Evolutionary conservation across 176 grass and related monocot genomes (phyloP).

Genomic region (Tillandsia fasciculata): DNA sequence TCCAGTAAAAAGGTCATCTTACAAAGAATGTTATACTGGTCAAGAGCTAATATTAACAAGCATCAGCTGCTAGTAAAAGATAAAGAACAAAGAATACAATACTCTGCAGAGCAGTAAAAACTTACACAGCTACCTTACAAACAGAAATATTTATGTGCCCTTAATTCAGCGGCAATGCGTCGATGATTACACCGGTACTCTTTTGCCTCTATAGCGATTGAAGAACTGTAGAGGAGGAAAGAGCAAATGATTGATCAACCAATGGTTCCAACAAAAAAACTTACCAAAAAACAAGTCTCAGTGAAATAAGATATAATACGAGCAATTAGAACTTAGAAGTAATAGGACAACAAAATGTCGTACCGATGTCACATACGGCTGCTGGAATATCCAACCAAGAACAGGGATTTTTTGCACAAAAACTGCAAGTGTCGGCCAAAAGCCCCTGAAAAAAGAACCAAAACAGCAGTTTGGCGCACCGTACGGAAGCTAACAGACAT

Average conservation of each 20-base stretch:
- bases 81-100: too few species aligned
- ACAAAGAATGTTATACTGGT: too few species aligned
- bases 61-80: too few species aligned
- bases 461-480: conserved; percentile 4
- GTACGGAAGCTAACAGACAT: not conserved
- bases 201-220: conserved; percentile 44
- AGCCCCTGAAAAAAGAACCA: conserved; percentile 43
- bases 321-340: not conserved
- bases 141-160: not conserved
- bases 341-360: not conserved
- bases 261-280: not conserved
- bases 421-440: conserved; percentile 72
- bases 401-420: conserved; percentile 64
- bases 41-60: too few species aligned
- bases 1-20: too few species aligned
- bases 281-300: not conserved
- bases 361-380: conserved; percentile 76
- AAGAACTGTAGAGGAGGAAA: conserved; percentile 30
- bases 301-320: not conserved
- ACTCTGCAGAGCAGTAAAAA: not conserved
- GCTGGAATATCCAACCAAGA: conserved; percentile 72
- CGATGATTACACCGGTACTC: conserved; percentile 36
- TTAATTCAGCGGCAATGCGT: not conserved
- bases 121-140: not conserved
- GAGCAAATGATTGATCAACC: not conserved